Evolutionary conservation across 768 basidiomycete species (phyloP).

Genomic region (Goffeauzyma gilvescens): DNA sequence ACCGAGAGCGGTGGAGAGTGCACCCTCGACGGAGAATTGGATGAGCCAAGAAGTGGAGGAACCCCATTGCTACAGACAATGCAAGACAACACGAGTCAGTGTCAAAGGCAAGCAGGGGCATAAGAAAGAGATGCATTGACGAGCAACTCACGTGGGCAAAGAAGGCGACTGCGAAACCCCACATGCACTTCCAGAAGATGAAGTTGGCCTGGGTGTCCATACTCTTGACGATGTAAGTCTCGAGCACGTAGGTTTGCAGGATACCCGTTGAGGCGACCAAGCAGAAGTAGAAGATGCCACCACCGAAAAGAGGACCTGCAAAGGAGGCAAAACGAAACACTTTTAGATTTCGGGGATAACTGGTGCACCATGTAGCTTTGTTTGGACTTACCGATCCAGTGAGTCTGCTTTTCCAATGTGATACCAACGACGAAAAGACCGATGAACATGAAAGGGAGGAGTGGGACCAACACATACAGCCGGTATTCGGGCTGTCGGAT

Average conservation of each 20-base stretch:
- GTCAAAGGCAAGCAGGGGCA: no score
- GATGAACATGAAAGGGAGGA: constrained; percentile 19
- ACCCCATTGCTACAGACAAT: constrained; percentile 11
- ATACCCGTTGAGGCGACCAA: constrained; percentile 16
- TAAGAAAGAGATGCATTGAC: not conserved
- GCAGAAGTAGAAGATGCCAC: constrained; percentile 16
- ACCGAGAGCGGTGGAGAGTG: constrained; percentile 13
- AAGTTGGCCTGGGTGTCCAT: constrained; percentile 20
- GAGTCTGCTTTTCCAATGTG: constrained; percentile 10
- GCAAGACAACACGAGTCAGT: not conserved
- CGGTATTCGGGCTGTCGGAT: constrained; percentile 17
- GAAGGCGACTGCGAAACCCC: constrained; percentile 15
- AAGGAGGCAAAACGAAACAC: no score
- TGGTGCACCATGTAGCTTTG: not conserved
- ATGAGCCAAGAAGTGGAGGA: constrained; percentile 2
- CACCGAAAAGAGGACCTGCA: constrained; percentile 14
- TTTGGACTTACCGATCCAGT: constrained; percentile 12
- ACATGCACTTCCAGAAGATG: constrained; percentile 20
- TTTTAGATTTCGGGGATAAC: no score
- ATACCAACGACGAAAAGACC: constrained; percentile 14
- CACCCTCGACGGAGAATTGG: constrained; percentile 13
- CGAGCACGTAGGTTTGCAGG: constrained; percentile 20
- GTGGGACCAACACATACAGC: constrained; percentile 14
- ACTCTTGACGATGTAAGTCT: constrained; percentile 12
- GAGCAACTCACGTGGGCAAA: constrained; percentile 7